Base-by-base conservation (phyloP, 192 early-diverging fungal species). In the Globomyces pollinis-pini region DNA sequence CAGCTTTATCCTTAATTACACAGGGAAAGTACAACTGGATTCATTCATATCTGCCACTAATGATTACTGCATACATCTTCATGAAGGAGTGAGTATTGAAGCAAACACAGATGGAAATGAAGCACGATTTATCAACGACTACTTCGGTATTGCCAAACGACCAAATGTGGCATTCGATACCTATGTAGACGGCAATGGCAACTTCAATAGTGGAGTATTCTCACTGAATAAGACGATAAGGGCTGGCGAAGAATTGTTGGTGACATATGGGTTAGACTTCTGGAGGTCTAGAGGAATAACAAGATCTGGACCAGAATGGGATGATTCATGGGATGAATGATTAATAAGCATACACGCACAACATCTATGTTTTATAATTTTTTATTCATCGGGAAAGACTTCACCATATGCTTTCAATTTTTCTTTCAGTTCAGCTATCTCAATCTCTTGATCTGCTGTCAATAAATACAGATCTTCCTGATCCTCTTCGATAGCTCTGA, bases 391-490 rank as follows among this genome's bases (percentile, higher is more conserved):
- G 12, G 30, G 30, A 62, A 85, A 73, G 26, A 65, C 72, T 24
- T 77, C 67, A 26, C 79, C 79, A 34, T 78, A 70, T 33, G 53
- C 63, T 36, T 73, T 72, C 60, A 86, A 67, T 43, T 67, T 68
- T 23, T 60, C 62, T 13, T 79, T 74, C 61, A 77, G 73, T 28
- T 75, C 66, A 59, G 76, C 77, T 39, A 79, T 75, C 59, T 76
- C 76, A 26, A 77, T 76, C 54, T 92, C 90, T 61, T 90, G 89
- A 42, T 94, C 92, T 1, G 87, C 88, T 57, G 93, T 61, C 50
- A 81, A 88, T 28, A 91, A 82, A 32, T 93, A 70, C 51, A 93
- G 61, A 61, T 94, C 91, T 51, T 92, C 91, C 47, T 89, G 88
- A 59, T 91, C 88, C 51, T 78, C 80, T 33, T 51, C 50, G 15